Base-by-base conservation (phyloP, 352 stramenopile species). In the Phytophthora lateralis region DNA sequence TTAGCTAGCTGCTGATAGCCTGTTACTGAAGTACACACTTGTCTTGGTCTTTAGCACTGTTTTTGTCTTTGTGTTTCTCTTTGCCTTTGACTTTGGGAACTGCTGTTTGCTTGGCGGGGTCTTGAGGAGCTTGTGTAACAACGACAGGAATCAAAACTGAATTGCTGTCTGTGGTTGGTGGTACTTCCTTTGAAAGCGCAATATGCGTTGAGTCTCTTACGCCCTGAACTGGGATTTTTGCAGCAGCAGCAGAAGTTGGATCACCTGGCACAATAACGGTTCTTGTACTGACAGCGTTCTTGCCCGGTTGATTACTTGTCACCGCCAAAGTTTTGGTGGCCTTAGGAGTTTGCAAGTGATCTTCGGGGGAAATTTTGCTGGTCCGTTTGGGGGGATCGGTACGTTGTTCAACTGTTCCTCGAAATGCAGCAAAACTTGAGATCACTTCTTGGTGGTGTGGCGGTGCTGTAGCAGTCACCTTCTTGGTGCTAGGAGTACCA, bases 351-450 rank as follows among this genome's bases (percentile, higher is more conserved):
- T 43, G 20, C 1, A n/a, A 15, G 0, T 50, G 21, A 18, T 56
- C 44, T 15, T 46, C 32, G 7, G 59, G 39, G 55, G 34, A 61
- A 45, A 56, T 48, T 67, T 41, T 59, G 20, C 37, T 63, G 17
- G 29, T 48, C 60, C 35, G 43, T 58, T 37, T 60, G 14, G 27
- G 15, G 14, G 42, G 18, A 42, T 63, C 42, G 17, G 29, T 70
- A 4, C 48, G 46, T 29, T 45, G 38, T 50, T 78, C 69, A 4
- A 78, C 41, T 38, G 44, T 62, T 21, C 72, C 72, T 62, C 41
- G 44, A 57, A 80, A 80, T 18, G 18, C 48, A 30, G 72, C 60
- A 29, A 80, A 78, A 41, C 46, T 62, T 30, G 72, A 63, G 24
- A 53, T 57, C 17, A 80, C 39, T 38, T 78, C 46, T 51, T 69